Percentiles rank a stretch among this genome's conserved stretches.
Conservation (phyloP, 148 eudicot genomes). For the Selenicereus undatus region DNA sequence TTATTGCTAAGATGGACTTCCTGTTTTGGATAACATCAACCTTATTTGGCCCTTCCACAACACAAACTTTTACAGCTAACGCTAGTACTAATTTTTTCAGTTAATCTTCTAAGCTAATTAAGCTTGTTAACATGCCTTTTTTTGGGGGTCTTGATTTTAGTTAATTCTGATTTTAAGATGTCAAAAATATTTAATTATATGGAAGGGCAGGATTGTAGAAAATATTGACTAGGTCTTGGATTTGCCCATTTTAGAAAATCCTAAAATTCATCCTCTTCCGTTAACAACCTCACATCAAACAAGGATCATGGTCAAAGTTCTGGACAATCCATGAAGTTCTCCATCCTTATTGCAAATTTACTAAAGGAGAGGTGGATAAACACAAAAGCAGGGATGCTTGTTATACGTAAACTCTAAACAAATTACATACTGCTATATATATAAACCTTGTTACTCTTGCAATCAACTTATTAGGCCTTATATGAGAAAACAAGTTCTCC, state of each 20-base stretch:
- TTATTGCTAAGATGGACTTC: too few relatives aligned
- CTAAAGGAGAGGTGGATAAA: slow-evolving; percentile 23
- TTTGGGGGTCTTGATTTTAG: too few relatives aligned
- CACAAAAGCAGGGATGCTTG: slow-evolving; percentile 11
- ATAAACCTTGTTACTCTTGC: not conserved
- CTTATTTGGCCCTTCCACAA: too few relatives aligned
- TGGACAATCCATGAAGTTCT: not conserved
- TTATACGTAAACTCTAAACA: not conserved
- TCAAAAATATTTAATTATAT: too few relatives aligned
- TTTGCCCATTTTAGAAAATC: not conserved
- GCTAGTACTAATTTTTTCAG: too few relatives aligned
- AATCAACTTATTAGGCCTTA: not conserved
- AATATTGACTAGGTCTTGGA: not conserved
- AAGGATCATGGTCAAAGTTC: not conserved
- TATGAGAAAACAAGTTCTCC: not conserved
- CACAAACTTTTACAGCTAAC: too few relatives aligned
- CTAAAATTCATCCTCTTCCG: not conserved
- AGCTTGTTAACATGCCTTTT: too few relatives aligned
- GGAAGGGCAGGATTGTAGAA: not conserved
- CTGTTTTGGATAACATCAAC: too few relatives aligned
- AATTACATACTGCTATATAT: not conserved
- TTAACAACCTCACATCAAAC: not conserved
- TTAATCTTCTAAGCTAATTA: too few relatives aligned
- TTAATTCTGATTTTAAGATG: too few relatives aligned
- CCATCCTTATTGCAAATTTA: not conserved